phyloP scores from a whole-genome alignment of 169 alveolate species.

The Cryptosporidium viatorum region DNA sequence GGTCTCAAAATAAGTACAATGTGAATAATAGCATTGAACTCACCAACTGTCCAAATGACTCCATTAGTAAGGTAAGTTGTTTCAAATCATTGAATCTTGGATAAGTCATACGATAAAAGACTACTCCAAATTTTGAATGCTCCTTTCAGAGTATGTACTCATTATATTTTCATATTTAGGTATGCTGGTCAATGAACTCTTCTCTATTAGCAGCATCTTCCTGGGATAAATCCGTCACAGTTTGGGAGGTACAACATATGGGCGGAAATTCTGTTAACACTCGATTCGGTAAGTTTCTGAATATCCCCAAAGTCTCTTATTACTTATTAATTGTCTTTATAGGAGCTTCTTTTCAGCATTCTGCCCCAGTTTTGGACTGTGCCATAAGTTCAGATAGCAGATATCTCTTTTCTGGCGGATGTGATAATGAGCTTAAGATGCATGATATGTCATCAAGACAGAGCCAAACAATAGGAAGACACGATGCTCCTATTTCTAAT shows the following conservation, averaged over 20 bases:
- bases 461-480: conserved; percentile 74
- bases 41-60: conserved; percentile 64
- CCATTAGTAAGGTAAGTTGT: conserved; percentile 66
- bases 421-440: conserved; percentile 79
- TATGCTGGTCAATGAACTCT: conserved; percentile 76
- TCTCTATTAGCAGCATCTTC: conserved; percentile 76
- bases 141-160: not conserved
- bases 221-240: conserved; percentile 75
- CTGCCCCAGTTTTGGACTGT: conserved; percentile 81
- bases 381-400: conserved; percentile 79
- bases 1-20: conserved; percentile 65
- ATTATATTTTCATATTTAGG: conserved; percentile 12
- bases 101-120: not conserved
- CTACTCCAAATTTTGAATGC: not conserved
- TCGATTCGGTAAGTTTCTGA: conserved; percentile 53
- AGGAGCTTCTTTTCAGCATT: conserved; percentile 76
- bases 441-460: conserved; percentile 71
- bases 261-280: conserved; percentile 73
- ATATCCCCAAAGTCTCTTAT: not conserved
- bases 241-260: conserved; percentile 78
- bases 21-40: conserved; percentile 68
- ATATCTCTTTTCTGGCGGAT: conserved; percentile 80
- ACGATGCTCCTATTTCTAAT: conserved; percentile 78
- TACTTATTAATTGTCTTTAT: not conserved
- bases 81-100: not conserved